Evolutionary conservation across 73 alveolate genomes (phyloP), one percentile per base, ranked within the genome.

Genomic region (Paraurostyla sp.): DNA sequence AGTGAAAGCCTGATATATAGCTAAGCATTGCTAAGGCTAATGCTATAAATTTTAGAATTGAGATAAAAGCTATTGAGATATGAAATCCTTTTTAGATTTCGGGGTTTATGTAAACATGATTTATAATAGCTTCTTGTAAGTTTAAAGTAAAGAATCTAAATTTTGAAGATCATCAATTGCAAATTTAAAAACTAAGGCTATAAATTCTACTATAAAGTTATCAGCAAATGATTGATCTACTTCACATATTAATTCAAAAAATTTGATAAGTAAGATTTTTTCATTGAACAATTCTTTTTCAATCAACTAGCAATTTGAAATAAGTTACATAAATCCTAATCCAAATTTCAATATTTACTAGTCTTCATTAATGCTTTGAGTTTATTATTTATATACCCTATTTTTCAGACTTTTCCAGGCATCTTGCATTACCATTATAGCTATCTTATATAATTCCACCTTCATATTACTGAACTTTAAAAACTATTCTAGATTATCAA

Each of bases 401-500:
- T 32, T 65, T 38, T 65, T 65, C 33, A 65, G 58, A 22, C 25
- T 65, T 38, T 65, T 65, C 82, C 82, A 65, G 41, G 3, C 20
- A 22, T 65, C 82, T 0, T 16, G 54, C 6, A 13, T 22, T 15
- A 6, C 32, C 82, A 65, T 65, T 6, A 18, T 22, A 2, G 41
- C 41, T 1, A 65, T 38, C 23, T 65, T 65, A 9, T 36, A 3
- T 56, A 65, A 65, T 65, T 65, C 82, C 18, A 7, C 23, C 25
- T 40, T 65, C 82, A 65, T 65, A 65, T 65, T 65, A 11, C 60
- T 1, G 38, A 7, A 65, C 25, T 65, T 65, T 36, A 65, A 38
- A 40, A 38, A 65, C 25, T 65, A 40, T 11, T 7, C 41, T 30
- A 65, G 4, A 22, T 38, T 65, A 9, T 65, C 82, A 35, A 65